Conservation (phyloP, 2,329 filamentous ascomycete species). For the Colletotrichum viniferum region DNA sequence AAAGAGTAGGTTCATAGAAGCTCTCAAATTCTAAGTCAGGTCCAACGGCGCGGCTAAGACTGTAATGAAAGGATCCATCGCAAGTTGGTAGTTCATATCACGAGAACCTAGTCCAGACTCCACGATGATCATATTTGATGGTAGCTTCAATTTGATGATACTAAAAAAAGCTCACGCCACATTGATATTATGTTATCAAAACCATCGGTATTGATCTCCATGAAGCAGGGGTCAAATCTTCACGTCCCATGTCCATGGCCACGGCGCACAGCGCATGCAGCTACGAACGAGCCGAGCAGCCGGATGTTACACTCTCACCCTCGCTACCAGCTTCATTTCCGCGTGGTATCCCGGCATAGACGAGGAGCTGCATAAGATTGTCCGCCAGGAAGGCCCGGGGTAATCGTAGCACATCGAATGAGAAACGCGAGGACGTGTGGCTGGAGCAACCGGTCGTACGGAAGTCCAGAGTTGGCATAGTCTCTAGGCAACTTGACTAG, state of each 20-base stretch:
- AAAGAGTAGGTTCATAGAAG: not conserved
- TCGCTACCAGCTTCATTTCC: not conserved
- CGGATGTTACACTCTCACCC: not conserved
- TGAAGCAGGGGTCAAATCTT: not conserved
- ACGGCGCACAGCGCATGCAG: not conserved
- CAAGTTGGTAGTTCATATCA: not conserved
- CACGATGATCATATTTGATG: not conserved
- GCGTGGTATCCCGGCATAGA: not conserved
- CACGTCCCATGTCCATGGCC: not conserved
- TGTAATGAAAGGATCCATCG: not conserved
- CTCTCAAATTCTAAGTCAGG: fast-evolving
- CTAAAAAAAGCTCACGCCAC: not conserved
- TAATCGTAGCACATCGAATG: not conserved
- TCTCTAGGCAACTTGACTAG: not conserved
- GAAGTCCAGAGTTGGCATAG: not conserved
- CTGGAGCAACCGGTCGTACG: not conserved
- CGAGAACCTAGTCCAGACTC: not conserved
- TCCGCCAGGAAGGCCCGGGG: not conserved
- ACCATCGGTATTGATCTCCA: not conserved
- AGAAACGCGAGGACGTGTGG: not conserved
- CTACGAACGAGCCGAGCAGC: not conserved
- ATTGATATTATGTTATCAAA: not conserved
- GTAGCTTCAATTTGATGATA: not conserved
- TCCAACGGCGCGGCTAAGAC: not conserved
- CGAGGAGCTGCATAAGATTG: not conserved